Conservation (phyloP, 768 basidiomycete species). For the Boletus rubropictus region DNA sequence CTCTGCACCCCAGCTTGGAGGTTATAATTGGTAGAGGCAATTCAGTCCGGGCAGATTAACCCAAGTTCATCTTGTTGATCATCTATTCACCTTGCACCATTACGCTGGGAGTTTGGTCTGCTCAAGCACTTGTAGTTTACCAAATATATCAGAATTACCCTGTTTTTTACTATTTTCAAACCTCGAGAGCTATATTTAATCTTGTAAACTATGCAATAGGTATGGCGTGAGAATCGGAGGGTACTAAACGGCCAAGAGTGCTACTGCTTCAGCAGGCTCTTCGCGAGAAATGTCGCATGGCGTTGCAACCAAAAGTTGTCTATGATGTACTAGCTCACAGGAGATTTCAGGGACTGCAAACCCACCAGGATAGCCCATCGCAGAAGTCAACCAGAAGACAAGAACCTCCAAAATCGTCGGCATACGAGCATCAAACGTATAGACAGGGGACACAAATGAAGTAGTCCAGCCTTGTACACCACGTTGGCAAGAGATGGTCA, state of each 20-base stretch:
- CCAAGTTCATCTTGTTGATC: background rate
- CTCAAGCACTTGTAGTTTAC: background rate
- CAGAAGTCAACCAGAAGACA: slow-evolving; percentile 52
- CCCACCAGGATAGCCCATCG: slow-evolving; percentile 37
- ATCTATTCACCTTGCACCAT: background rate
- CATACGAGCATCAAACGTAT: slow-evolving; percentile 32
- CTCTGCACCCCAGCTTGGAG: background rate
- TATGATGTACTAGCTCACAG: slow-evolving; percentile 14
- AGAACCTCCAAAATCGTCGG: slow-evolving; percentile 51
- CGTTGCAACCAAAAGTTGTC: slow-evolving; percentile 24
- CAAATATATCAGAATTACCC: too few relatives aligned
- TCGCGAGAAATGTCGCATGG: slow-evolving; percentile 23
- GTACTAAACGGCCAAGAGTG: slow-evolving; percentile 8
- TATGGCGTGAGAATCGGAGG: too few relatives aligned
- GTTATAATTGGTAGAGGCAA: background rate
- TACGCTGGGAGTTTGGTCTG: background rate
- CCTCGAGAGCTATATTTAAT: too few relatives aligned
- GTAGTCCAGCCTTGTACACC: slow-evolving; percentile 43
- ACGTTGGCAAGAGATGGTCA: background rate
- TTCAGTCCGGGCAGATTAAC: background rate
- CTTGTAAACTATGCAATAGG: too few relatives aligned
- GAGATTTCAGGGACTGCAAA: slow-evolving; percentile 26
- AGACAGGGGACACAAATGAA: slow-evolving; percentile 46
- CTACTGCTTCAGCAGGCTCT: slow-evolving; percentile 17
- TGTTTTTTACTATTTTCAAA: too few relatives aligned